These are phyloP conservation scores for Trichomonas gallinae DNA, from an alignment of 208 protist genomes.

Conservation along the genomic window DNA sequence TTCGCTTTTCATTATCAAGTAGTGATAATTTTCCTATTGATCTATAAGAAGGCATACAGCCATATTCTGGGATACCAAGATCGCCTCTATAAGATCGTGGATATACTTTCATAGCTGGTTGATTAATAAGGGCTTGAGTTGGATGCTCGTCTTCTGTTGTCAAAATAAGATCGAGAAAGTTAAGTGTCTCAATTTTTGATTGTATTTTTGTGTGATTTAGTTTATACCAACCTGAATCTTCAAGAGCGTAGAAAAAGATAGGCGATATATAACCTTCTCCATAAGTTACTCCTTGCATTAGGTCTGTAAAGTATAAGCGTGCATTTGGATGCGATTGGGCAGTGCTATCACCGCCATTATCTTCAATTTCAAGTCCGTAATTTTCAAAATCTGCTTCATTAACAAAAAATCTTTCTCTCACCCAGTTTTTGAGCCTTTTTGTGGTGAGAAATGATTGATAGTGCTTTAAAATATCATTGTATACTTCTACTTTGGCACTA, in stretches of 20 bases:
- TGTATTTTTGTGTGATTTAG: neutral
- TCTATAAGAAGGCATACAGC: no score
- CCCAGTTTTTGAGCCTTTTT: neutral
- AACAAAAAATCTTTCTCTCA: neutral
- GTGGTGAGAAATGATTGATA: neutral
- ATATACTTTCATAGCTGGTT: no score
- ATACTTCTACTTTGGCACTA: no score
- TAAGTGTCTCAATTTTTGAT: neutral
- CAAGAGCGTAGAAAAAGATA: neutral
- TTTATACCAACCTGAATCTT: conserved; percentile 6
- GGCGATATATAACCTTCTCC: neutral
- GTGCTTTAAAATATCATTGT: no score
- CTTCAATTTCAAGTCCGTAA: conserved; percentile 1
- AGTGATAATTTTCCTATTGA: no score
- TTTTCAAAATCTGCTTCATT: no score
- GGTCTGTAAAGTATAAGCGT: neutral
- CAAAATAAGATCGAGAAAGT: neutral
- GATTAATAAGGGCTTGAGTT: no score
- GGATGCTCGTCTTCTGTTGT: no score
- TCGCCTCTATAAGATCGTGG: no score
- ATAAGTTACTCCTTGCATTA: neutral
- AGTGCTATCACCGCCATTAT: neutral
- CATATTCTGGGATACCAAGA: no score
- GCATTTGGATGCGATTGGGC: neutral
- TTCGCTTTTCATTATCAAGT: no score